phyloP scores from a whole-genome alignment of 352 stramenopile genomes.

The Phytophthora syringae region DNA sequence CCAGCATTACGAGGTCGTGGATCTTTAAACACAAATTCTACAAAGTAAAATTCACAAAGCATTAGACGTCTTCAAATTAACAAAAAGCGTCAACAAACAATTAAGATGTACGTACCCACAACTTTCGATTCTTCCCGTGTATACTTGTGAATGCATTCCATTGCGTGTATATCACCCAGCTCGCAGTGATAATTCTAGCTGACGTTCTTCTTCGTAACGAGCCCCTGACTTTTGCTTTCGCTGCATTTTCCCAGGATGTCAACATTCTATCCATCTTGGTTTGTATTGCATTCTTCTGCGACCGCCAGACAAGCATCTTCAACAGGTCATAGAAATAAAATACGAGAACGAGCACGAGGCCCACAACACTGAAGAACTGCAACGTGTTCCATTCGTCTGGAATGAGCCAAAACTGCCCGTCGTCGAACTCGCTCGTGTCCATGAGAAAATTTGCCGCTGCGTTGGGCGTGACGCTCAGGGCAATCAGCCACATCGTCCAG shows the following conservation, averaged over 20 bases:
- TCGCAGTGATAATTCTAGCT: neutral
- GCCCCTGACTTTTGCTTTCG: neutral
- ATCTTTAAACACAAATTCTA: conserved; percentile 42
- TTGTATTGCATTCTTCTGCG: conserved; percentile 9
- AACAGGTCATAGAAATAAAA: conserved; percentile 23
- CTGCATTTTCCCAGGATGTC: neutral
- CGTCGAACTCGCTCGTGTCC: conserved; percentile 29
- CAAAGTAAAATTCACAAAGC: neutral
- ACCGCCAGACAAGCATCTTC: conserved; percentile 27
- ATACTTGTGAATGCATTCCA: conserved; percentile 33
- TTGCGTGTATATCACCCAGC: conserved; percentile 7
- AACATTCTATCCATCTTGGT: conserved; percentile 3
- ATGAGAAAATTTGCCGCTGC: conserved; percentile 36
- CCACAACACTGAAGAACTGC: conserved; percentile 17
- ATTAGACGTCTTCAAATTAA: neutral
- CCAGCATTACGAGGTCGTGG: conserved; percentile 33
- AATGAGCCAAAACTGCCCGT: conserved; percentile 38
- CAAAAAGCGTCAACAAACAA: neutral
- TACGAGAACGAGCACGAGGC: conserved; percentile 5
- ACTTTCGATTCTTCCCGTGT: conserved; percentile 38
- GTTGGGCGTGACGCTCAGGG: conserved; percentile 32
- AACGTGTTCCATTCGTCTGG: conserved; percentile 19
- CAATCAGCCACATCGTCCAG: conserved; percentile 34
- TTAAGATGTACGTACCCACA: conserved; percentile 39
- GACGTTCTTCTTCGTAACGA: neutral